These are phyloP conservation scores for Aspergillus sclerotiicarbonarius DNA, from an alignment of 495 filamentous ascomycete species.

Conservation along the genomic window DNA sequence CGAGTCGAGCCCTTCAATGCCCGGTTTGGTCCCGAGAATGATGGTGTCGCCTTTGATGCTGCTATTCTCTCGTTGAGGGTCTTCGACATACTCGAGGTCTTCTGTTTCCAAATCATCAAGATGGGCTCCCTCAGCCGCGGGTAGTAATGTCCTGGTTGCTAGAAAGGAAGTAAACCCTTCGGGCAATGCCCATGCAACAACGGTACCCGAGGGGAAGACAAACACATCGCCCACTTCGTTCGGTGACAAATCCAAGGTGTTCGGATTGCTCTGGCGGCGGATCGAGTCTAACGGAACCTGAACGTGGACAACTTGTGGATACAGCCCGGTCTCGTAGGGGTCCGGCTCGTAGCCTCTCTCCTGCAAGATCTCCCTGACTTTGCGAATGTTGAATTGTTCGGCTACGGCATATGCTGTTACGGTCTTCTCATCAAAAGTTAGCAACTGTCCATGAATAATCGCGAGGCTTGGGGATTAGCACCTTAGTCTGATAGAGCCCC, in stretches of 20 bases:
- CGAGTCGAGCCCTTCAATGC: constrained; percentile 11
- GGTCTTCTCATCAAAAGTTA: constrained; percentile 44
- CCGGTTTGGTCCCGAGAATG: constrained; percentile 71
- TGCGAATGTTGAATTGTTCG: constrained; percentile 78
- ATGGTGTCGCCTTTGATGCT: constrained; percentile 87
- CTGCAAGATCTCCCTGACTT: constrained; percentile 66
- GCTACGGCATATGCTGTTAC: constrained; percentile 83
- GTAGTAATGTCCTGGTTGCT: constrained; percentile 68
- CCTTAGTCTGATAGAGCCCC: constrained; percentile 44
- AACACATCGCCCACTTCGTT: constrained; percentile 83
- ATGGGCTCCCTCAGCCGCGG: constrained; percentile 74
- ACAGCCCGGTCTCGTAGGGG: constrained; percentile 59
- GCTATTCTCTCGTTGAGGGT: constrained; percentile 70
- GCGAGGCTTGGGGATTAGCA: constrained; percentile 9
- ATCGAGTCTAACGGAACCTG: constrained; percentile 57
- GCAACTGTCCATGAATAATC: constrained; percentile 3
- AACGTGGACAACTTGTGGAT: constrained; percentile 65
- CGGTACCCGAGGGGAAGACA: constrained; percentile 95
- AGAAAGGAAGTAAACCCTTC: constrained; percentile 67
- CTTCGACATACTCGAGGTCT: constrained; percentile 83
- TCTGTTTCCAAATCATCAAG: constrained; percentile 72
- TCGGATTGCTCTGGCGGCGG: constrained; percentile 50
- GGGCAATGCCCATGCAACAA: constrained; percentile 85
- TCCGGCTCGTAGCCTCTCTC: constrained; percentile 67
- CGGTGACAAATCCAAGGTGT: constrained; percentile 53